Evolutionary conservation across 352 stramenopile species (phyloP).

Genomic region (Phytophthora cactorum): DNA sequence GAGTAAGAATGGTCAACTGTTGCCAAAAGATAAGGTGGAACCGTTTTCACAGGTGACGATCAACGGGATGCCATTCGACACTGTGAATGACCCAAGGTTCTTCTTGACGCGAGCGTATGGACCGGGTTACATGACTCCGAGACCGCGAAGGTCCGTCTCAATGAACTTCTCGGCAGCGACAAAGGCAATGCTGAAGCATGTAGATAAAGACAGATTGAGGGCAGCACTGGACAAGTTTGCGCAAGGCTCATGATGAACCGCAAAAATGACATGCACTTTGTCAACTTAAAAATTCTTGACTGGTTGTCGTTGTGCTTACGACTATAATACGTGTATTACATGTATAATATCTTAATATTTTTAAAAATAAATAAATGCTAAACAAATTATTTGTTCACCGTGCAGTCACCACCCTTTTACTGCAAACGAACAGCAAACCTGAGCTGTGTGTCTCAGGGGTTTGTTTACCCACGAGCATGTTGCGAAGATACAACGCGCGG

Average conservation of each 20-base stretch:
- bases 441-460: slow-evolving; percentile 4
- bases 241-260: no score
- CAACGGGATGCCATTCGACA: slow-evolving; percentile 46
- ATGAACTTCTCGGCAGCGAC: background rate
- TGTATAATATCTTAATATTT: no score
- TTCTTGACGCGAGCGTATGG: slow-evolving; percentile 45
- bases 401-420: background rate
- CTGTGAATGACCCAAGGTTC: slow-evolving; percentile 36
- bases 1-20: slow-evolving; percentile 8
- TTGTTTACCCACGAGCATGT: background rate
- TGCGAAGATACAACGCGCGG: background rate
- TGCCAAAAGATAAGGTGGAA: slow-evolving; percentile 24
- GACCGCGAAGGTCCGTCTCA: background rate
- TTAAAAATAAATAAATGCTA: no score
- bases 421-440: slow-evolving; percentile 6
- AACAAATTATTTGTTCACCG: background rate
- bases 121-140: slow-evolving; percentile 41
- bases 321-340: no score
- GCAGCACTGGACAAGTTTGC: background rate
- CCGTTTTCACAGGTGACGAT: slow-evolving; percentile 36
- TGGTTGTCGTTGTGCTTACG: no score
- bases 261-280: no score
- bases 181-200: slow-evolving; percentile 1
- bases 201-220: background rate
- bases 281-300: no score